A percentile compares a stretch with the other conserved stretches of the same genome.
Evolutionary conservation across 495 filamentous ascomycete species (phyloP).

Genomic region (Xylaria telfairii): DNA sequence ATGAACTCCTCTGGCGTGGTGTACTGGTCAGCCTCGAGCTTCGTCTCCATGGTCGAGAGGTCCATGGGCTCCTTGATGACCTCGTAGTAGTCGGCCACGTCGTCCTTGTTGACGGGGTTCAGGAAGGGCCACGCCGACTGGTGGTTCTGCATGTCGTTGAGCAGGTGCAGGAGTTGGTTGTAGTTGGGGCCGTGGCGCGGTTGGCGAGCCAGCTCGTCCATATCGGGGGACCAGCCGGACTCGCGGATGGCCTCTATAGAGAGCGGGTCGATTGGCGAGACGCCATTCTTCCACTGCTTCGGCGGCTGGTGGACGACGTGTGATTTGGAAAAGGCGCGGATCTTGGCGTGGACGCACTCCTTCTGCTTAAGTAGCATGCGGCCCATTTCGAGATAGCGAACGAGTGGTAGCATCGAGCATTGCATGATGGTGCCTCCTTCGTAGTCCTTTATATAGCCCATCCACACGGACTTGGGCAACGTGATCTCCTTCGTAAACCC

Average conservation of each 20-base stretch:
- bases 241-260: constrained; percentile 81
- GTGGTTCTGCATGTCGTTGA: constrained; percentile 96
- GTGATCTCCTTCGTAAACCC: constrained; percentile 99
- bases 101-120: constrained; percentile 90
- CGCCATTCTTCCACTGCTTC: constrained; percentile 79
- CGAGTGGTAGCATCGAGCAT: constrained; percentile 93
- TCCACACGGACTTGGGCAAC: constrained; percentile 87
- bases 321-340: constrained; percentile 85
- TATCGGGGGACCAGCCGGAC: constrained; percentile 94
- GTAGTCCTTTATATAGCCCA: constrained; percentile 99
- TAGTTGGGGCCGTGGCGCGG: constrained; percentile 98
- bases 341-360: constrained; percentile 91
- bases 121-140: constrained; percentile 92
- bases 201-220: constrained; percentile 95
- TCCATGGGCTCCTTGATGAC: constrained; percentile 99
- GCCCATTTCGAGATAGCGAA: constrained; percentile 91
- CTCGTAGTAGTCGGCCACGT: constrained; percentile 96
- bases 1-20: constrained; percentile 91
- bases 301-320: constrained; percentile 88
- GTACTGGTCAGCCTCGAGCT: constrained; percentile 93
- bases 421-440: constrained; percentile 99
- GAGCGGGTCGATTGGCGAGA: constrained; percentile 77
- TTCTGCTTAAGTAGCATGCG: constrained; percentile 98
- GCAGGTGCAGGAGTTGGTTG: constrained; percentile 86
- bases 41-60: constrained; percentile 91